These are phyloP conservation scores for Cercospora sesami DNA, from an alignment of 2,329 filamentous ascomycete species.

Conservation along the genomic window DNA sequence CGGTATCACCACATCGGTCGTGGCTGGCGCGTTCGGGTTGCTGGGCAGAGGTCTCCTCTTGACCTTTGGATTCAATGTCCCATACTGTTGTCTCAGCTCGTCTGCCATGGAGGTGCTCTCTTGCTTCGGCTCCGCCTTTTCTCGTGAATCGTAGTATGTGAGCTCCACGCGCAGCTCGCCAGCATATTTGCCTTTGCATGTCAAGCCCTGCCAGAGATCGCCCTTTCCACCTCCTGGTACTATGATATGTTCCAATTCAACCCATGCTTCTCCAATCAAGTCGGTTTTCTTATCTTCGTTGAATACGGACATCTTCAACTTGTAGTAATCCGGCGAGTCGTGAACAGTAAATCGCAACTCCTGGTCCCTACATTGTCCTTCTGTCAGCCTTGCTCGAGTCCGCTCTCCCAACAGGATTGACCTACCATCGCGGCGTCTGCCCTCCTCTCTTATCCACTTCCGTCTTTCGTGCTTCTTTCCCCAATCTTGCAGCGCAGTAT, in stretches of 20 bases:
- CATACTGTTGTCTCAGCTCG: slow-evolving; percentile 32
- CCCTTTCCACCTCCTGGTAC: slow-evolving; percentile 86
- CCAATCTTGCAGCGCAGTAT: slow-evolving; percentile 88
- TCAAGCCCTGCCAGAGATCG: slow-evolving; percentile 87
- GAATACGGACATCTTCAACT: slow-evolving; percentile 92
- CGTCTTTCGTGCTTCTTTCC: slow-evolving; percentile 97
- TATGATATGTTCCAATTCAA: slow-evolving; percentile 78
- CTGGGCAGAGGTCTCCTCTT: slow-evolving; percentile 83
- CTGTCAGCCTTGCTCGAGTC: slow-evolving; percentile 18
- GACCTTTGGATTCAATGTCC: slow-evolving; percentile 45
- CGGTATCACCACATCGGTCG: slow-evolving; percentile 32
- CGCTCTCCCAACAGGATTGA: slow-evolving; percentile 15
- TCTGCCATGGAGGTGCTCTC: slow-evolving; percentile 45
- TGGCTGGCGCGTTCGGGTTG: slow-evolving; percentile 59
- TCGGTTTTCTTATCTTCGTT: slow-evolving; percentile 99
- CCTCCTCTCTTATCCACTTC: slow-evolving; percentile 90
- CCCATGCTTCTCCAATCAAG: slow-evolving; percentile 90
- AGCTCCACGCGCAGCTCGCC: slow-evolving; percentile 93
- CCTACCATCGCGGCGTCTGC: slow-evolving; percentile 92
- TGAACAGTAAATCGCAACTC: slow-evolving; percentile 95
- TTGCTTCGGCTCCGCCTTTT: slow-evolving; percentile 66
- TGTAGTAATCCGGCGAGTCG: slow-evolving; percentile 94
- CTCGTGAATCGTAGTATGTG: slow-evolving; percentile 89
- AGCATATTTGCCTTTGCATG: slow-evolving; percentile 90
- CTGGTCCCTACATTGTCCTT: slow-evolving; percentile 71